Base-by-base conservation (phyloP, 371 early-diverging fungal genomes). In the Rhizopus arrhizus region DNA sequence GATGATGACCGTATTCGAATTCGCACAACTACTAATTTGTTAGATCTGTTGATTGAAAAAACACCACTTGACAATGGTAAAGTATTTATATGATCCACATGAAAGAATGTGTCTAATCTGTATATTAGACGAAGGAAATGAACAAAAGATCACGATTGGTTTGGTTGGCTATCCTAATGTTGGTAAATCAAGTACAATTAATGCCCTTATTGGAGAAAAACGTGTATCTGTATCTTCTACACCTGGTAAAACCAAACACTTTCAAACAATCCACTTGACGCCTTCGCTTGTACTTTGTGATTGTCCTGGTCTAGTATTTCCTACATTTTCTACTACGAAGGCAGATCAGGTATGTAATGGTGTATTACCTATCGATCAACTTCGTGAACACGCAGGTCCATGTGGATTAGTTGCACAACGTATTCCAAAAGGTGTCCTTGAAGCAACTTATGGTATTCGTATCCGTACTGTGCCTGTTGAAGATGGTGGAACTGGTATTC, bases 211-310 rank as follows among this genome's bases (percentile, higher is more conserved):
- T 55, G 96, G 98, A 15, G 86, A 92, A 53, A 99, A 98, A 71
- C 87, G 90, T 53, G 99, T 99, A 11, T 91, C 95, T 28, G 99
- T 99, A 16, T 93, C 95, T 11, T 84, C 97, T 28, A 99, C 99
- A n/a, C 99, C 99, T 8, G 99, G 99, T 62, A 99, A 99, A 76
- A 99, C 99, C 59, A 99, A 99, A 83, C 97, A 97, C 73, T 97
- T 99, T 78, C 99, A 99, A 73, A 93, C 95, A 13, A 85, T 94
- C 53, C 91, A 92, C 52, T 81, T 98, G 68, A 91, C 92, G 5
- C 84, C 88, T 57, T 67, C 75, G 33, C 84, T 95, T 50, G 82
- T 95, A 28, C 90, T 99, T 35, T 97, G 98, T 72, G 99, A 99
- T 80, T 99, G 99, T 79, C 99, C 99, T 55, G 99, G 99, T 74